Conservation (phyloP, 129 eudicot species). For the Erigeron canadensis region DNA sequence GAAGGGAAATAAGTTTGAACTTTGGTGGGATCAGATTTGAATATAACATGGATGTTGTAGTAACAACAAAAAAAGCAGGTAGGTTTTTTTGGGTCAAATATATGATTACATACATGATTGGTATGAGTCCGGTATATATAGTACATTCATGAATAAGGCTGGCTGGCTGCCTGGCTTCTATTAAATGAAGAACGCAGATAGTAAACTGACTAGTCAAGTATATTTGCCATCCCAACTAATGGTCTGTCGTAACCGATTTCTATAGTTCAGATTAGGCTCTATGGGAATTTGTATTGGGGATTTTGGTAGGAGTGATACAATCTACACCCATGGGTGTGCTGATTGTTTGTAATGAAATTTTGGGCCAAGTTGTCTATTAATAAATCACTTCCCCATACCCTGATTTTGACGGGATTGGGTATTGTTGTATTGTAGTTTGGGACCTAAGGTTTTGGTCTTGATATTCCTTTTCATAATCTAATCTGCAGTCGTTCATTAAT, state of each 20-base stretch:
- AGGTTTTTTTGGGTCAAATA: neutral
- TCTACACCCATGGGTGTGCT: neutral
- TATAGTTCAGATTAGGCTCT: neutral
- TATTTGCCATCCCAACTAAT: neutral
- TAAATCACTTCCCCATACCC: neutral
- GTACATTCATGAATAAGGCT: neutral
- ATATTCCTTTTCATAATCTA: slow-evolving; percentile 7
- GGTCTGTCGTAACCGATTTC: neutral
- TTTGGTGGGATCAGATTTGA: neutral
- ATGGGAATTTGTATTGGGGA: neutral
- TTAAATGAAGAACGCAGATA: neutral
- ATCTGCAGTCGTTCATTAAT: slow-evolving; percentile 12
- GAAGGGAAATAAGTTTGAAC: neutral
- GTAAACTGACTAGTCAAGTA: too few species aligned
- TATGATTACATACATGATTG: neutral
- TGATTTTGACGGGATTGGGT: too few species aligned
- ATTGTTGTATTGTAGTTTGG: neutral
- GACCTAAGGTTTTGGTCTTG: slow-evolving; percentile 1
- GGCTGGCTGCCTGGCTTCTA: too few species aligned
- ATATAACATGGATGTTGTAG: neutral
- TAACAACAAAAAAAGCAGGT: neutral
- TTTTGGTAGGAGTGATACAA: neutral
- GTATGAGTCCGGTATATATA: neutral
- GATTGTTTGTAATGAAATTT: neutral
- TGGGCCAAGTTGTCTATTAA: neutral